Base-by-base conservation (phyloP, 139 green algal genomes). In the Chlorella sorokiniana region DNA sequence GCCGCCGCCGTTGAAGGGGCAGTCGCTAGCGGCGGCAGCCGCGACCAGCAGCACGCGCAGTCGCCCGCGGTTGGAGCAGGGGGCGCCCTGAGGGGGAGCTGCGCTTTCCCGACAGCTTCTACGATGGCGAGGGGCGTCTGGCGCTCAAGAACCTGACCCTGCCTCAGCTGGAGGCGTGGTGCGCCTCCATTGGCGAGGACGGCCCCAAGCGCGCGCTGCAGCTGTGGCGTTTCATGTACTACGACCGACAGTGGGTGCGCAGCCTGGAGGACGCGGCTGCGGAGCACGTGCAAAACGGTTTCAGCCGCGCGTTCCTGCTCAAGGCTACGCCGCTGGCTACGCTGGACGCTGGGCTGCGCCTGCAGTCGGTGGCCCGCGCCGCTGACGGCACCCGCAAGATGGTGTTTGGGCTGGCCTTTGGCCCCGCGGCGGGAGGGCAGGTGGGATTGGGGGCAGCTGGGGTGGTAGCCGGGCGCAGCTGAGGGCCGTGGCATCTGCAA, bases 171-270 rank as follows among this genome's bases (percentile, higher is more conserved):
- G 85, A 93, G 67, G 71, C 79, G 22, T 97, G 93, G 93, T 94
- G 88, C 54, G 61, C 67, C 0, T 69, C 72, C 14, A 84, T 92
- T 27, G 93, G 87, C 1, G 88, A 93, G 59, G 81, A 89, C 67
- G 38, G 77, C 0, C 78, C 71, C 16, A 85, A 88, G 31, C 87
- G 93, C 1, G 94, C 90, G 2, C 71, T 90, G 69, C 94, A 97
- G 85, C 73, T 97, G 18, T 97, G 94, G 93, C 85, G 91, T 0
- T 97, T 91, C 90, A 90, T 97, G 89, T 97, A 97, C 83, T 87
- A 87, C 7, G 90, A 96, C 48, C 64, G 83, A 52, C 35, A 62
- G 29, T 96, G 89, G 86, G 83, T 84, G 69, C 33, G 69, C 25
- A 42, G 38, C 54, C 64, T 95, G 48, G 78, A 91, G 27, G 91